phyloP scores from a whole-genome alignment of 148 eudicot species.

The Rhododendron simsii region DNA sequence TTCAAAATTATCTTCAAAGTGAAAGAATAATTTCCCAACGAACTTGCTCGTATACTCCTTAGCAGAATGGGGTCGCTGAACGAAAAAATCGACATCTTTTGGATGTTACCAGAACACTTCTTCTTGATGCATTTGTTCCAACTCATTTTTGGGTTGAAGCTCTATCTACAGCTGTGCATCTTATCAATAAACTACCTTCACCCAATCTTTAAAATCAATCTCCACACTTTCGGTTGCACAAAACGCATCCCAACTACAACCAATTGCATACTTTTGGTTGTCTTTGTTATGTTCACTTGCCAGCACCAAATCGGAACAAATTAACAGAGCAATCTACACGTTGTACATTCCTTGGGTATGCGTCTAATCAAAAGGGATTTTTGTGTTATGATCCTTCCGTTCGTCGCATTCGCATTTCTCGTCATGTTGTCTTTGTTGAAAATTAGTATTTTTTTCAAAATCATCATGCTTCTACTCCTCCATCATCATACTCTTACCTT shows the following conservation, averaged over 20 bases:
- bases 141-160: conserved; percentile 4
- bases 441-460: neutral
- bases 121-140: neutral
- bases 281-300: neutral
- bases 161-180: neutral
- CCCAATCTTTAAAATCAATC: neutral
- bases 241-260: neutral
- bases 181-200: neutral
- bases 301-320: neutral
- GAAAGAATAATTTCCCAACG: neutral
- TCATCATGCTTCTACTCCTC: neutral
- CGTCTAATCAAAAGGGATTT: neutral
- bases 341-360: neutral
- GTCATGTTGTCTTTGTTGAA: neutral
- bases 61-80: conserved; percentile 4
- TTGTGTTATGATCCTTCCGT: neutral
- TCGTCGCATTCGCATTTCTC: neutral
- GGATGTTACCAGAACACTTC: neutral
- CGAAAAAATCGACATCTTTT: neutral
- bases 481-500: neutral
- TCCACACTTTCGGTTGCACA: neutral
- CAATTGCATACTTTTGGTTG: neutral
- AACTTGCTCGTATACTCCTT: neutral
- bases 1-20: neutral
- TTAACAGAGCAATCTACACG: neutral